A percentile compares a stretch with the other conserved stretches of the same genome.
Evolutionary conservation across 2,329 filamentous ascomycete genomes (phyloP).

Genomic region (Corinectria fuckeliana): DNA sequence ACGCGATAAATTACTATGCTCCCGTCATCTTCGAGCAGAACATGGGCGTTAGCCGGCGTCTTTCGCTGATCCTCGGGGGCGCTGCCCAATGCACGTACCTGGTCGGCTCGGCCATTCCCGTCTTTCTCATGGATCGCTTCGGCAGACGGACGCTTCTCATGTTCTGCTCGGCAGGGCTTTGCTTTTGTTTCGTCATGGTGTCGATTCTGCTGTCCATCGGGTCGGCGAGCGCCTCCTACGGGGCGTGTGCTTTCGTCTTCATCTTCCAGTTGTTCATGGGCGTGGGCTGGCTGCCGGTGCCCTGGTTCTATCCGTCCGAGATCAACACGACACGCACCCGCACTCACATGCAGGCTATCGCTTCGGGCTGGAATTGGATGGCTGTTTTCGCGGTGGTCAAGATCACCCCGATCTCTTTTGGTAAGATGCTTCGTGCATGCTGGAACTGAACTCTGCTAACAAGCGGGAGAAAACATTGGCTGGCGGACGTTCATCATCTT

Average conservation of each 20-base stretch:
- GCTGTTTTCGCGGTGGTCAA: conserved; percentile 56
- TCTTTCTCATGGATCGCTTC: conserved; percentile 39
- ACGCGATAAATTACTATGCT: conserved; percentile 41
- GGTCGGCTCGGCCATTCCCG: conserved; percentile 48
- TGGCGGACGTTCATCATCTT: conserved; percentile 41
- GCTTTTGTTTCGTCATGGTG: conserved; percentile 51
- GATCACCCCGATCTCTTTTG: conserved; percentile 75
- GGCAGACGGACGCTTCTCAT: conserved; percentile 49
- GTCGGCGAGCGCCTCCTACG: conserved; percentile 43
- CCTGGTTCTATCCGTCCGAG: conserved; percentile 52
- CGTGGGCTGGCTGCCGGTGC: conserved; percentile 50
- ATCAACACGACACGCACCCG: conserved; percentile 49
- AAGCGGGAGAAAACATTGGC: conserved; percentile 26
- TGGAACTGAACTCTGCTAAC: not conserved
- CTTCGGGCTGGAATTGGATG: conserved; percentile 27
- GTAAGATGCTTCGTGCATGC: conserved; percentile 26
- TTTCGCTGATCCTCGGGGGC: conserved; percentile 60
- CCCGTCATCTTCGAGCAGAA: conserved; percentile 47
- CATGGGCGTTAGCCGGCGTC: conserved; percentile 50
- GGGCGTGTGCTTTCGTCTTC: conserved; percentile 51
- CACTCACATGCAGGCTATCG: conserved; percentile 48
- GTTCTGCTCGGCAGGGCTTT: conserved; percentile 48
- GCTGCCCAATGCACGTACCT: conserved; percentile 48
- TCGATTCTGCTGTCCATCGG: conserved; percentile 46
- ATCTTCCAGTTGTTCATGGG: conserved; percentile 53